These are phyloP conservation scores for Solanum hybrid DNA, from an alignment of 305 asterid genomes.

Conservation along the genomic window DNA sequence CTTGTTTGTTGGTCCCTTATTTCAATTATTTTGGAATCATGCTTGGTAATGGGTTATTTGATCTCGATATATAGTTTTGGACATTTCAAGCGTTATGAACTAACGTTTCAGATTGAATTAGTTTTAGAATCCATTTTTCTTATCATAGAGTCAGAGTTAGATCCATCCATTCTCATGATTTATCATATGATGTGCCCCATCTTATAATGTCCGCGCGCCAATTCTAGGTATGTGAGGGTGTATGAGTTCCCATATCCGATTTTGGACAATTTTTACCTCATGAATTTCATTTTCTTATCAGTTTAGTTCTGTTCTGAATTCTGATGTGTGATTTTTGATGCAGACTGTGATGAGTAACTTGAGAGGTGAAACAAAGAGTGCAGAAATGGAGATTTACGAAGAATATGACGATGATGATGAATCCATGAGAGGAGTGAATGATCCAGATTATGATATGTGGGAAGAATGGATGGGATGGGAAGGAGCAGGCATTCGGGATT, in stretches of 20 bases:
- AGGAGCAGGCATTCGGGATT: slow-evolving; percentile 83
- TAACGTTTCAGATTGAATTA: background rate
- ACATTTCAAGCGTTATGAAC: background rate
- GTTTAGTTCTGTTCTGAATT: background rate
- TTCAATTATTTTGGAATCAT: background rate
- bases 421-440: slow-evolving; percentile 41
- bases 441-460: slow-evolving; percentile 69
- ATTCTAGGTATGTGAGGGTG: background rate
- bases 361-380: slow-evolving; percentile 30
- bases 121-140: background rate
- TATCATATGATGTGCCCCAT: background rate
- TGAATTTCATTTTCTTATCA: background rate
- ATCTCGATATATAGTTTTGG: background rate
- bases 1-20: background rate
- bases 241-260: background rate
- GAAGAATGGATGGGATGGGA: slow-evolving; percentile 99
- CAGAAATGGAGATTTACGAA: slow-evolving; percentile 16
- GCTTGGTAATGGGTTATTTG: background rate
- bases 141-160: background rate
- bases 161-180: background rate
- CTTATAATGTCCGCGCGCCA: background rate
- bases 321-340: background rate
- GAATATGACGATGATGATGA: slow-evolving; percentile 25
- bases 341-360: slow-evolving; percentile 71
- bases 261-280: background rate